Base-by-base conservation (phyloP, 2,329 filamentous ascomycete species). In the Neonectria hederae region DNA sequence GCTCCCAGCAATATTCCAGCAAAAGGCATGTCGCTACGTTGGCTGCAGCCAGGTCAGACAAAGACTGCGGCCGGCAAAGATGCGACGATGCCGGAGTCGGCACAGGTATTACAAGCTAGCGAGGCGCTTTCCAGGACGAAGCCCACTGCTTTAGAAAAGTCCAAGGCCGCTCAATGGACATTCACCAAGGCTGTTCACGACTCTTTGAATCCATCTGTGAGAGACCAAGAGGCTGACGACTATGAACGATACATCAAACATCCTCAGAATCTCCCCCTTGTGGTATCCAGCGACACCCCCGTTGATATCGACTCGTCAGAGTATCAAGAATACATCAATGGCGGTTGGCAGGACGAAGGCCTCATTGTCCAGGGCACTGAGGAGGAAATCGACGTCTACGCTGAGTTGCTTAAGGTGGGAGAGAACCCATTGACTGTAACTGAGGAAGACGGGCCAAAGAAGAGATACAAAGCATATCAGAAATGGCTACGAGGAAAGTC, bases 401-500 rank as follows among this genome's bases (percentile, higher is more conserved):
- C 83, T 30, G 92, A 96, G 66, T 91, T 96, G 74, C 78, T 97
- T 60, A 87, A 86, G 46, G 87, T 96, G 13, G 88, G 87, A 5
- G 92, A 96, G 65, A 93, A 97, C 72, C 93, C 93, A 19, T 81
- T 99, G 56, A 97, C 93, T 2, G 95, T 98, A 14, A 90, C 89
- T 1, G 90, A 94, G 48, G 94, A 97, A 74, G 96, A 98, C 77
- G 86, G 89, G 49, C 86, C 87, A 43, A 98, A 97, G 86, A 97
- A 98, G 85, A 85, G 96, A 71, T 99, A 99, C 79, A 98, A 97
- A 81, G 92, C 94, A 10, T 99, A 99, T 80, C 84, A 90, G 74
- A 97, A 97, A 80, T 99, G 96, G 95, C 83, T 99, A 75, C 87
- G 90, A 66, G 95, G 95, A 19, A 98, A 97, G 83, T 97, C 93